Base-by-base conservation (phyloP, 805 yeast genomes). In the Brettanomyces naardenensis region DNA sequence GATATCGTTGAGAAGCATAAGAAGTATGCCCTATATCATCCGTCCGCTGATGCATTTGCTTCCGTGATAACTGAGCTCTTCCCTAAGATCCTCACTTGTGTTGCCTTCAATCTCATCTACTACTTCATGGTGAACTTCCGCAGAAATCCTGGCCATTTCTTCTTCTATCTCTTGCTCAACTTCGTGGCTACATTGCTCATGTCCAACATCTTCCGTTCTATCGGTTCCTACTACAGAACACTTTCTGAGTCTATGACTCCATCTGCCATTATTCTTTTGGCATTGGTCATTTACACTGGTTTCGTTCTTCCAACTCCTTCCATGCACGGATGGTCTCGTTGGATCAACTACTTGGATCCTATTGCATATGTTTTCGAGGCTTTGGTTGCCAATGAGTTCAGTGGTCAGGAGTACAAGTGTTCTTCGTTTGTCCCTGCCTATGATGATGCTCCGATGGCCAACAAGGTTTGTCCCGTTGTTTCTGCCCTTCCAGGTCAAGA, bases 291-390 rank as follows among this genome's bases (percentile, higher is more conserved):
- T 46, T 76, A 65, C 49, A 66, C 75, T 6, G 82, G 82, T 28
- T 77, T 76, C 59, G 75, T 69, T 18, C 60, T 76, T 41, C 83
- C 82, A 21, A 67, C 70, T 25, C 66, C 69, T 5, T 53, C 66
- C 35, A 74, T 76, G 75, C 64, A 67, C 44, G 77, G 80, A 13
- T 78, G 83, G 83, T 70, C 77, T 26, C 64, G 76, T 46, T 78
- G 82, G 83, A 73, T 78, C 43, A 71, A 73, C 55, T 78, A 73
- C 47, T 46, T 78, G 33, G 66, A 78, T 46, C 83, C 83, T 2
- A 54, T 77, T 36, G 74, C 71, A 6, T 77, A 75, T 48, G 63
- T 69, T 15, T 76, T 75, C 48, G 81, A 77, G 54, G 62, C 80
- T 2, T 54, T 75, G 50, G 65, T 78, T 67, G 63, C 69, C 2